phyloP scores from a whole-genome alignment of 164 flowering plant genomes.

The Akebia trifoliata region DNA sequence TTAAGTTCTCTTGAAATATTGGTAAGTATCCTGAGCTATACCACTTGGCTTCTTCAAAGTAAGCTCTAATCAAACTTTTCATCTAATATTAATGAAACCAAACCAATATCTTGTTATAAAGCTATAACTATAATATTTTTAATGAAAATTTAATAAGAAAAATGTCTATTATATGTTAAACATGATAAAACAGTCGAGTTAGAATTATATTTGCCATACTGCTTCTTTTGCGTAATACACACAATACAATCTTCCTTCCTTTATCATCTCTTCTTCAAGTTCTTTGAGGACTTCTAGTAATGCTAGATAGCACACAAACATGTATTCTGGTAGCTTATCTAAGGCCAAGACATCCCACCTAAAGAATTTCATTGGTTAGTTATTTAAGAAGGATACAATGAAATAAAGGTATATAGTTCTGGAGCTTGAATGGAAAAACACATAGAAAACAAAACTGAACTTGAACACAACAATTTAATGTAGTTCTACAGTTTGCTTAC shows the following conservation, averaged over 20 bases:
- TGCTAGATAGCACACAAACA: conserved; percentile 24
- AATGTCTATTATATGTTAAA: too few species aligned
- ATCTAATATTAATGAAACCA: conserved; percentile 24
- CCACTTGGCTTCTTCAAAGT: conserved; percentile 38
- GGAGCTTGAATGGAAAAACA: too few species aligned
- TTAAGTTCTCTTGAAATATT: conserved; percentile 31
- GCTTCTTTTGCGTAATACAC: conserved; percentile 23
- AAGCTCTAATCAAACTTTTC: conserved; percentile 21
- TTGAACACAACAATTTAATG: too few species aligned
- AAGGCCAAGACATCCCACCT: conserved; percentile 36
- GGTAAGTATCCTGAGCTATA: conserved; percentile 18
- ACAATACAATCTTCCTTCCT: conserved; percentile 24
- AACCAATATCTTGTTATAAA: too few species aligned
- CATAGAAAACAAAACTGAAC: too few species aligned
- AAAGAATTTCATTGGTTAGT: too few species aligned
- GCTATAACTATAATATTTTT: too few species aligned
- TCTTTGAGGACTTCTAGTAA: conserved; percentile 21
- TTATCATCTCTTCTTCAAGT: conserved; percentile 25
- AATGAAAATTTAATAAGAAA: too few species aligned
- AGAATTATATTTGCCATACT: conserved; percentile 24
- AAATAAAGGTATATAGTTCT: too few species aligned
- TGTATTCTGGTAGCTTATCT: conserved; percentile 39
- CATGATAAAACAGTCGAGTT: too few species aligned
- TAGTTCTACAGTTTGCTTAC: too few species aligned
- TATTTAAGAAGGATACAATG: too few species aligned